Conservation (phyloP, 805 yeast genomes). For the Starmerella potacharoeniae region DNA sequence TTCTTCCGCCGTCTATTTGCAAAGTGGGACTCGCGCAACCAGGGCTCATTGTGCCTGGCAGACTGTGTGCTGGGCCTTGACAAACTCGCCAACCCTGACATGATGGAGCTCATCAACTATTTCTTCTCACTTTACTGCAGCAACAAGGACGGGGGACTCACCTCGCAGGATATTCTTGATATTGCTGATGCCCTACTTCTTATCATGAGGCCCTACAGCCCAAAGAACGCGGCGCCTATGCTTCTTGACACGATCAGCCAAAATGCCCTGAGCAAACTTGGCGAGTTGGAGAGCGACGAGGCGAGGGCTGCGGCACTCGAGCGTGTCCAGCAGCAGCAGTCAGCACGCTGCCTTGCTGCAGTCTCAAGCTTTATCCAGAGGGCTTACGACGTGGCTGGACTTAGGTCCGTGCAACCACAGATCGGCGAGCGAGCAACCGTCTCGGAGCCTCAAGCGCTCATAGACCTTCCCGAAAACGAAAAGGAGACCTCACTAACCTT, state of each 20-base stretch:
- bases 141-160: conserved; percentile 29
- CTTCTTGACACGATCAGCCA: conserved; percentile 53
- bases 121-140: conserved; percentile 58
- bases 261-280: conserved; percentile 29
- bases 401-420: conserved; percentile 13
- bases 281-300: conserved; percentile 33
- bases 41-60: conserved; percentile 47
- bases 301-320: conserved; percentile 35
- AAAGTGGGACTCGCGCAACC: conserved; percentile 53
- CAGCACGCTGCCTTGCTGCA: conserved; percentile 59
- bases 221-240: conserved; percentile 36
- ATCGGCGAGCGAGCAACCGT: conserved; percentile 26
- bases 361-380: conserved; percentile 78
- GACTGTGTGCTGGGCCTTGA: conserved; percentile 68
- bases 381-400: conserved; percentile 49
- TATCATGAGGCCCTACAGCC: conserved; percentile 78
- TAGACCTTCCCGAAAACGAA: conserved; percentile 30
- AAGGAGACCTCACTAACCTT: background rate
- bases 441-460: conserved; percentile 9
- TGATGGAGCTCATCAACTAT: conserved; percentile 66
- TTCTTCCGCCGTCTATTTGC: conserved; percentile 55
- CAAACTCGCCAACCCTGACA: conserved; percentile 53
- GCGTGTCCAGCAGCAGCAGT: conserved; percentile 34
- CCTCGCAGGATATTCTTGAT: conserved; percentile 66
- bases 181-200: conserved; percentile 79